Evolutionary conservation across 1,284 basidiomycete species (phyloP).

Genomic region (Pterulicium gracile): DNA sequence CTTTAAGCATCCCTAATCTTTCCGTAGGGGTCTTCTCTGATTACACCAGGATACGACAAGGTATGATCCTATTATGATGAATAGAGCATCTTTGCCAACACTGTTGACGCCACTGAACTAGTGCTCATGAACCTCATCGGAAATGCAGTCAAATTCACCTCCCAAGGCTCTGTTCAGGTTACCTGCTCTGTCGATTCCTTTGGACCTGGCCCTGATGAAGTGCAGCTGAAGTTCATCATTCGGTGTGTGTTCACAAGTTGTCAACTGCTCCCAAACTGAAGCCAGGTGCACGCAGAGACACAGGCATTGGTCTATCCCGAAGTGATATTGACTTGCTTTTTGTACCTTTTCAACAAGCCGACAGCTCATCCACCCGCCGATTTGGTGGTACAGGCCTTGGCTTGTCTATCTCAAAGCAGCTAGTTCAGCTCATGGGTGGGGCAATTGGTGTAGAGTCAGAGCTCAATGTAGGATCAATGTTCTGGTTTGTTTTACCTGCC

Average conservation of each 20-base stretch:
- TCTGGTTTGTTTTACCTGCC: slow-evolving; percentile 63
- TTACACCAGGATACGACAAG: slow-evolving; percentile 62
- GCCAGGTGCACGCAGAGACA: slow-evolving; percentile 31
- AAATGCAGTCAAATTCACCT: slow-evolving; percentile 66
- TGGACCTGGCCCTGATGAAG: slow-evolving; percentile 26
- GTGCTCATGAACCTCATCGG: slow-evolving; percentile 68
- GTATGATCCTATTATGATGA: slow-evolving; percentile 19
- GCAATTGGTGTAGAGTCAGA: slow-evolving; percentile 59
- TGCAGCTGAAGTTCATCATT: slow-evolving; percentile 51
- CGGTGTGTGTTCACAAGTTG: slow-evolving; percentile 27
- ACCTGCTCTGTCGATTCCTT: slow-evolving; percentile 40
- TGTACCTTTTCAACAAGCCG: slow-evolving; percentile 64
- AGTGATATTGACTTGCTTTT: slow-evolving; percentile 57
- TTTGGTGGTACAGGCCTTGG: slow-evolving; percentile 67
- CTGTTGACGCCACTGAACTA: slow-evolving; percentile 15
- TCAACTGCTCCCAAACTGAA: too few relatives aligned
- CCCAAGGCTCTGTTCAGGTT: slow-evolving; percentile 48
- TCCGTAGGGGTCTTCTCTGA: slow-evolving; percentile 55
- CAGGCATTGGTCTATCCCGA: slow-evolving; percentile 54
- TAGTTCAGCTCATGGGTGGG: slow-evolving; percentile 65
- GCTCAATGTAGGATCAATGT: slow-evolving; percentile 48
- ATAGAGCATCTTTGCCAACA: background rate
- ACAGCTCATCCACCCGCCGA: slow-evolving; percentile 60
- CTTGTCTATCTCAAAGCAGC: slow-evolving; percentile 57
- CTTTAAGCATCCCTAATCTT: slow-evolving; percentile 1